Evolutionary conservation across 2,329 filamentous ascomycete genomes (phyloP).

Genomic region (Cercospora zeae-maydis): DNA sequence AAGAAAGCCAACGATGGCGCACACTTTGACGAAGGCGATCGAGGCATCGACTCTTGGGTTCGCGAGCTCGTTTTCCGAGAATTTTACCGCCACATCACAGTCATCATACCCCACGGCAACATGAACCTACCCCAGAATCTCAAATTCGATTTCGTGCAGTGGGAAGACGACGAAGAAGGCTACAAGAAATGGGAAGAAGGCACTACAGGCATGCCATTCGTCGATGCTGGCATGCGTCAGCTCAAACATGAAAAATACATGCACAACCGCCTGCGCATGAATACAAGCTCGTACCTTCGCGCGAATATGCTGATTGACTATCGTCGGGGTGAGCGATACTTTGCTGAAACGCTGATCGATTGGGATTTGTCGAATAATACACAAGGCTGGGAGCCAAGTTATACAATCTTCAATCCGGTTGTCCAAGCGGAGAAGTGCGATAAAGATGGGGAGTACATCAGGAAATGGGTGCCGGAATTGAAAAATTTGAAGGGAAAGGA

Average conservation of each 20-base stretch:
- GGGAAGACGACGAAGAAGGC: constrained; percentile 51
- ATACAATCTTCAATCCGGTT: constrained; percentile 58
- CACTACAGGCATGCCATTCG: constrained; percentile 47
- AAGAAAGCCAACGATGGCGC: constrained; percentile 43
- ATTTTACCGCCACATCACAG: constrained; percentile 48
- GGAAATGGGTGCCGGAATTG: constrained; percentile 77
- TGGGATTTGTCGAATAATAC: constrained; percentile 51
- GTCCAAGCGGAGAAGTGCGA: constrained; percentile 84
- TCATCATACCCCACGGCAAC: constrained; percentile 46
- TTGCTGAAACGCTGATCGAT: constrained; percentile 49
- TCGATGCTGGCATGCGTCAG: constrained; percentile 53
- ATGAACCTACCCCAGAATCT: constrained; percentile 53
- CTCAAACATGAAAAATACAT: constrained; percentile 50
- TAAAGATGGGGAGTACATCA: constrained; percentile 71
- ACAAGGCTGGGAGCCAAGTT: constrained; percentile 52
- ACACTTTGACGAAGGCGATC: constrained; percentile 43
- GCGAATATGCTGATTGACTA: constrained; percentile 52
- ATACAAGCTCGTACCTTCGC: constrained; percentile 47
- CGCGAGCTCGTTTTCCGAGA: constrained; percentile 53
- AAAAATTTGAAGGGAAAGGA: constrained; percentile 49
- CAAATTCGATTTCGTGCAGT: constrained; percentile 51
- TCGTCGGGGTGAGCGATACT: constrained; percentile 49
- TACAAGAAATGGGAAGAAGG: constrained; percentile 50
- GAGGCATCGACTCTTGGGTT: constrained; percentile 45
- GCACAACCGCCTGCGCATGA: constrained; percentile 53